Base-by-base conservation (phyloP, 768 basidiomycete genomes). In the Kwoniella dendrophila region DNA sequence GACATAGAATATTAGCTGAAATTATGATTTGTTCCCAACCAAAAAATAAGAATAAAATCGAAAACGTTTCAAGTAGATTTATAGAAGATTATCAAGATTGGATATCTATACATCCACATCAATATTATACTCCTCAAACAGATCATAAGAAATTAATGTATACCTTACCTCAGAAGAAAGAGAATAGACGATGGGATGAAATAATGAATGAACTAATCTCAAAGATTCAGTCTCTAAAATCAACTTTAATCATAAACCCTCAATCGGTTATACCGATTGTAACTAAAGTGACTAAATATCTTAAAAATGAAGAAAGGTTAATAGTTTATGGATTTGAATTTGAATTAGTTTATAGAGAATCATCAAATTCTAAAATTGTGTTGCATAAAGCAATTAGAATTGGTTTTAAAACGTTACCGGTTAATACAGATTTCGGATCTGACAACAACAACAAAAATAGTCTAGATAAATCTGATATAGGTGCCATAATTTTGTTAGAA, bases 401-500 rank as follows among this genome's bases (percentile, higher is more conserved):
- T 49, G 49, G 38, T 12, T 34, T 45, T 44, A 60, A 40, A 16
- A n/a, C 26, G 24, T 34, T 52, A 4, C 24, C 7, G 48, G 11
- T 29, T 14, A 49, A 6, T 11, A 14, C 27, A 29, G n/a, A 32
- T 1, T 16, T 51, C 3, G 27, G 34, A 14, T n/a, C n/a, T n/a
- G n/a, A n/a, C n/a, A n/a, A n/a, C n/a, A n/a, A n/a, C n/a, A n/a
- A n/a, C n/a, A n/a, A n/a, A n/a, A n/a, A n/a, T n/a, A n/a, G n/a
- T n/a, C n/a, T n/a, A n/a, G n/a, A n/a, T n/a, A 51, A 24, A 41
- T 22, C 1, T 18, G 30, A 27, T 24, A 52, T 54, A 11, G 59
- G 43, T 0, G 71, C 68, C 24, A 51, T 60, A 7, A 48, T 69
- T 24, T 14, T 69, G 12, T 38, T 72, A 29, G 68, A 72, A n/a